Evolutionary conservation across 345 rosid species (phyloP), one percentile per base, ranked within the genome.

Genomic region (Physaria fendleri): DNA sequence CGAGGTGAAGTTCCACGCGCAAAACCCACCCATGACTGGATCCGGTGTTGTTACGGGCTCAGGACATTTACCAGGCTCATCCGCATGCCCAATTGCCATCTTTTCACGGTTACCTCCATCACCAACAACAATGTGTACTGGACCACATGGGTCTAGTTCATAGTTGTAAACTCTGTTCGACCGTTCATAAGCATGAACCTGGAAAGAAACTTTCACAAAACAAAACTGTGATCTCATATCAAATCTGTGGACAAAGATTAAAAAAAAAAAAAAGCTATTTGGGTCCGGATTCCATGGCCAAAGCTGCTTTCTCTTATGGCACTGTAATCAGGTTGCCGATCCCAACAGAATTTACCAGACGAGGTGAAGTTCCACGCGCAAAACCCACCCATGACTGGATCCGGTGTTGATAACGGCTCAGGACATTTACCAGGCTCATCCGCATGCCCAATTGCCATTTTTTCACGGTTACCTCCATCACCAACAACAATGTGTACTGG

Each of bases 171-270:
- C 89, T 46, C 97, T 72, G 71, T 92, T 88, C 5, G 97, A 81
- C 59, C 98, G 81, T 79, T 92, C 97, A 39, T 92, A 92, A 35
- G 93, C 96, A 74, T 92, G 86, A 35, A 92, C 92, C 98, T 92
- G 72, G 23, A 55, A 14, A 24, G 7, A 20, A 0, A 11, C 8
- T 27, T 55, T 18, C n/a, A 23, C 57, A 15, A 8, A 15, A 6
- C 0, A 44, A 14, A 35, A 24, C 25, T 12, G 42, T 44, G 22
- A 23, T 23, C n/a, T 34, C 23, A 32, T 30, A 40, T 9, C 25
- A 43, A 42, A 48, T 25, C 10, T n/a, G n/a, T n/a, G n/a, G n/a
- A n/a, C n/a, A n/a, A n/a, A n/a, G n/a, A n/a, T n/a, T n/a, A n/a
- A n/a, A n/a, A n/a, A n/a, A n/a, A n/a, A n/a, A n/a, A n/a, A n/a